Percentiles rank a stretch among this genome's conserved stretches.
phyloP scores from a whole-genome alignment of 257 asterid species.

The Solanum bulbocastanum region DNA sequence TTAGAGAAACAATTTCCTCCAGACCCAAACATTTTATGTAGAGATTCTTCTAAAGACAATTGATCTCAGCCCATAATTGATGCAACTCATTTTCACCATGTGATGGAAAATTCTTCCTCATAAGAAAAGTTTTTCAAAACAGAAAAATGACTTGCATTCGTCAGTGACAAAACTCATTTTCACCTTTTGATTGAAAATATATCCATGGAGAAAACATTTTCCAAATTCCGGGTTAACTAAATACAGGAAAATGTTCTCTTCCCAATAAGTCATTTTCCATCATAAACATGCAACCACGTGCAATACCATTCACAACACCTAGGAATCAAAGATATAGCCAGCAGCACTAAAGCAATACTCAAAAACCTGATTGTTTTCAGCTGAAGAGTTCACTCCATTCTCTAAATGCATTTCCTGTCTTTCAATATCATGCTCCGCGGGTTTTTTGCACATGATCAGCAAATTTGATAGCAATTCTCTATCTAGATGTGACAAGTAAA shows the following conservation, averaged over 20 bases:
- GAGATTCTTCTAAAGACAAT: background rate
- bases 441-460: slow-evolving; percentile 85
- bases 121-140: background rate
- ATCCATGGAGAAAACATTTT: background rate
- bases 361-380: slow-evolving; percentile 8
- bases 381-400: slow-evolving; percentile 26
- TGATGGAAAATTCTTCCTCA: background rate
- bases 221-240: background rate
- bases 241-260: background rate
- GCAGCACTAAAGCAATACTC: background rate
- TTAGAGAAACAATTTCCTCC: background rate
- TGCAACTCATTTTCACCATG: background rate
- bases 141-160: background rate
- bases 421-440: slow-evolving; percentile 30
- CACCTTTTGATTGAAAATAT: background rate
- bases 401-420: slow-evolving; percentile 31
- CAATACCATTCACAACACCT: background rate
- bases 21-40: background rate
- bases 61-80: background rate
- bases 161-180: background rate
- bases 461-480: slow-evolving; percentile 83
- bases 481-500: slow-evolving; percentile 80
- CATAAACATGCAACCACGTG: background rate
- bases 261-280: background rate
- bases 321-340: background rate